Evolutionary conservation across 176 grass and related monocot species (phyloP).

Genomic region (Hordeum vulgare): MorexV3_pseudomolecules_assembly NC_058523.1:534670579-534671078

Average conservation of each 20-base stretch:
- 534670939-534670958: conserved; percentile 89
- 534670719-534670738: conserved; percentile 38
- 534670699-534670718: conserved; percentile 44
- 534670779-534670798: conserved; percentile 17
- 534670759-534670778: conserved; percentile 31
- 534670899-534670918: no score
- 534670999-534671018: conserved; percentile 82
- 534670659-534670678: conserved; percentile 21
- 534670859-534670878: conserved; percentile 8
- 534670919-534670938: conserved; percentile 49
- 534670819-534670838: conserved; percentile 9
- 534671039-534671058: conserved; percentile 90
- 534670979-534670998: conserved; percentile 91
- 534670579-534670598: conserved; percentile 24
- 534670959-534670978: conserved; percentile 86
- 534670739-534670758: conserved; percentile 50
- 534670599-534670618: conserved; percentile 19
- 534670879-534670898: neutral
- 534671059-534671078: conserved; percentile 84
- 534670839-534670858: neutral
- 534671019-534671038: conserved; percentile 94
- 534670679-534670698: conserved; percentile 32
- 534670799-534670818: conserved; percentile 9
- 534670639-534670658: conserved; percentile 30
- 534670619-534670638: conserved; percentile 42